phyloP scores from a whole-genome alignment of 176 grass and related monocot genomes.

The Stipa capillata region DNA sequence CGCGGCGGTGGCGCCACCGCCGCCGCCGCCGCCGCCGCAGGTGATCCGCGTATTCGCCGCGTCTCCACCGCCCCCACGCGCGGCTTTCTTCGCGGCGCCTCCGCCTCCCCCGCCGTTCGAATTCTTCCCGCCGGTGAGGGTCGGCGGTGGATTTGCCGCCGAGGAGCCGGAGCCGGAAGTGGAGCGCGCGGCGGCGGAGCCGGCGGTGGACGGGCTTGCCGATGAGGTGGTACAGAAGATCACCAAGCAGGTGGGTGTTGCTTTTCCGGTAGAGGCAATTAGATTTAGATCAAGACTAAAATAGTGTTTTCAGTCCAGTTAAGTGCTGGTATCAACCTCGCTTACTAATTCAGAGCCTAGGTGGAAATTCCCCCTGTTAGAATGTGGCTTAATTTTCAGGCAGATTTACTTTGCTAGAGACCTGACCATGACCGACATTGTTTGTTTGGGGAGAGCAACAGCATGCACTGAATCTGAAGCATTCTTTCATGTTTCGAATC shows the following conservation, averaged over 20 bases:
- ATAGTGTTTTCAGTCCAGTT: neutral
- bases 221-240: constrained; percentile 77
- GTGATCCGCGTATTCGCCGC: constrained; percentile 44
- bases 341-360: neutral
- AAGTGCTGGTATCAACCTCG: no score
- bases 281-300: neutral
- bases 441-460: no score
- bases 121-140: constrained; percentile 21
- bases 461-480: no score
- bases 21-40: constrained; percentile 7
- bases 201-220: constrained; percentile 32
- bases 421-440: no score
- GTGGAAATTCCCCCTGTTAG: neutral
- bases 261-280: neutral
- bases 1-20: neutral
- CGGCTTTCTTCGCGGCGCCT: constrained; percentile 30
- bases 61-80: neutral
- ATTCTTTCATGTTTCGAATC: no score
- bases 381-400: neutral
- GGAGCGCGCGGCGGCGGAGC: constrained; percentile 8
- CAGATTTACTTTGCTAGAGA: neutral
- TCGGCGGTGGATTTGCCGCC: constrained; percentile 5
- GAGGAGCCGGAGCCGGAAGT: constrained; percentile 25
- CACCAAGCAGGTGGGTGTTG: constrained; percentile 59
- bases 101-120: constrained; percentile 46